Evolutionary conservation across 495 filamentous ascomycete species (phyloP).

Genomic region (Trichoderma parareesei): DNA sequence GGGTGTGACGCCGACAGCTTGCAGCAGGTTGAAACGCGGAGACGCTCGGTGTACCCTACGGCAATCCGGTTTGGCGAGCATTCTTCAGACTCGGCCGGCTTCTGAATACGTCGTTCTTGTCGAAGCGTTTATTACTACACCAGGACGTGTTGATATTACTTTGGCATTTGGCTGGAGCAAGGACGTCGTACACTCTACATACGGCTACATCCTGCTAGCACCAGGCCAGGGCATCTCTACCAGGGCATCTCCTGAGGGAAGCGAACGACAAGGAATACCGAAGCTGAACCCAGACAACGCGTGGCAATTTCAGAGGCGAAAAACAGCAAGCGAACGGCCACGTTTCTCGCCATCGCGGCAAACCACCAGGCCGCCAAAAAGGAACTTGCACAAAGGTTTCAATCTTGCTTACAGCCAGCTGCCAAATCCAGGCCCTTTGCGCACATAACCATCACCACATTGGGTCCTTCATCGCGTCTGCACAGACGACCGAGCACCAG

Average conservation of each 20-base stretch:
- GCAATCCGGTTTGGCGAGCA: background rate
- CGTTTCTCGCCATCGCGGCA: too few species aligned
- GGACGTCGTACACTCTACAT: background rate
- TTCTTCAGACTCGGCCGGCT: background rate
- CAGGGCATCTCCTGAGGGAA: background rate
- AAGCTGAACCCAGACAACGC: background rate
- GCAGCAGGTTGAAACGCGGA: background rate
- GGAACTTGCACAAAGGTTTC: background rate
- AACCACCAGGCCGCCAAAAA: too few species aligned
- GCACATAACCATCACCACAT: too few species aligned
- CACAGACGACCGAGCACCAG: background rate
- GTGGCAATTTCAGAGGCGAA: background rate
- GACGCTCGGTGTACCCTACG: background rate
- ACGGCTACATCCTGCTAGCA: too few species aligned
- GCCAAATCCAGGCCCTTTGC: background rate
- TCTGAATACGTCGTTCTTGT: background rate
- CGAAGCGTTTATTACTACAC: too few species aligned
- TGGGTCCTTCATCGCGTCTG: too few species aligned
- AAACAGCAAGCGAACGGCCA: background rate
- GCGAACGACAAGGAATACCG: background rate
- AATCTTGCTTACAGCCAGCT: background rate
- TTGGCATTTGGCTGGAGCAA: too few species aligned
- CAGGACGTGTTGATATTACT: too few species aligned
- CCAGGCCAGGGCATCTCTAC: background rate
- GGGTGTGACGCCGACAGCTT: too few species aligned